Percentiles rank a stretch among this genome's conserved stretches.
Evolutionary conservation across 148 eudicot genomes (phyloP).

Genomic region (Camellia sinensis): DNA sequence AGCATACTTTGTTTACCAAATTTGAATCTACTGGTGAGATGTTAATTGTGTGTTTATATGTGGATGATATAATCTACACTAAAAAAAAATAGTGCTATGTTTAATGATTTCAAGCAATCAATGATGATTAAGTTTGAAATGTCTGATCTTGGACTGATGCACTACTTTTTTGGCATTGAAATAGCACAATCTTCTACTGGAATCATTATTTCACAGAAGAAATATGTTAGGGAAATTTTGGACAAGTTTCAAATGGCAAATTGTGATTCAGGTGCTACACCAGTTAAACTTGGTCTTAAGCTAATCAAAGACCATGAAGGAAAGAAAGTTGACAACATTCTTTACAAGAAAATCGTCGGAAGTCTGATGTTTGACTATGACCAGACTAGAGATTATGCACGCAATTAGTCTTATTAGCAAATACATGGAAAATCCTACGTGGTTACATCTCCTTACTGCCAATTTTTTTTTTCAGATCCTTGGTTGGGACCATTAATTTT

Average conservation of each 20-base stretch:
- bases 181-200: background rate
- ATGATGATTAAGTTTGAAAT: background rate
- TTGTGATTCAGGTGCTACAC: background rate
- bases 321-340: background rate
- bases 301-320: background rate
- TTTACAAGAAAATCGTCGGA: background rate
- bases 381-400: background rate
- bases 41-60: background rate
- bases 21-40: background rate
- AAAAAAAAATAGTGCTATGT: background rate
- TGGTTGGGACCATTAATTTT: background rate
- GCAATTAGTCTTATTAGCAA: background rate
- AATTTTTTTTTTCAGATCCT: background rate
- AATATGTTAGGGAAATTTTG: background rate
- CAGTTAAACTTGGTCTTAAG: background rate
- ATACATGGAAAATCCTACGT: background rate
- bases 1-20: background rate
- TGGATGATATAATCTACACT: background rate
- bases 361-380: background rate
- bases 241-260: background rate
- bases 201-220: background rate
- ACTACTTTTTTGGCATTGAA: background rate
- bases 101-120: background rate
- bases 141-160: slow-evolving; percentile 1
- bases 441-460: background rate